Conservation (phyloP, 1,284 basidiomycete species). For the Fomitopsis pinicola region DNA sequence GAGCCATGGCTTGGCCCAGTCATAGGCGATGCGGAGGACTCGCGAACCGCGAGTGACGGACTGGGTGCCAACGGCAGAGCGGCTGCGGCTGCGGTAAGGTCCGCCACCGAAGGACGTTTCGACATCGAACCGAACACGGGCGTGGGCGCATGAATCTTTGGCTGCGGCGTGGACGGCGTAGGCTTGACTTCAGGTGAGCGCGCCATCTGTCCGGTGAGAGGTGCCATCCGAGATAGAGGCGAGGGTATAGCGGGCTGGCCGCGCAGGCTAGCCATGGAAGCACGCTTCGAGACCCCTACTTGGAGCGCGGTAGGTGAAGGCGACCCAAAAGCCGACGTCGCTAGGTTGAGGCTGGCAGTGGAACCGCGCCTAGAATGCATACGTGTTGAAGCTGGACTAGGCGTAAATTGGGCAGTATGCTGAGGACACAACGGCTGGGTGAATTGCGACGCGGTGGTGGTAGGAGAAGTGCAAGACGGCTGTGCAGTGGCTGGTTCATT, state of each 20-base stretch:
- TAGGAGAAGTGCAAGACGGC: background rate
- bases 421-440: background rate
- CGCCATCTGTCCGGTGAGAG: background rate
- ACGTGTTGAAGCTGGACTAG: background rate
- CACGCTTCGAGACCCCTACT: background rate
- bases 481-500: background rate
- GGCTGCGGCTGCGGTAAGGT: background rate
- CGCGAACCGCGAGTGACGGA: background rate
- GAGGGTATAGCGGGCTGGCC: background rate
- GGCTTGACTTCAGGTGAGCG: background rate
- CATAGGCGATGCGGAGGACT: background rate
- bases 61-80: background rate
- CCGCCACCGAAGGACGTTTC: background rate
- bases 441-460: background rate
- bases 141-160: background rate
- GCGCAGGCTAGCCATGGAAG: background rate
- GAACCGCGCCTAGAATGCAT: background rate
- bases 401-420: background rate
- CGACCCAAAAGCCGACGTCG: background rate
- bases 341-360: background rate
- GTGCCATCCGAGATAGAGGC: background rate
- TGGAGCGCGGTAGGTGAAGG: background rate
- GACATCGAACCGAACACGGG: background rate
- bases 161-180: background rate
- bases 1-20: background rate